Conservation (phyloP, 441 rosid species). For the Euphorbia celastroides region DNA sequence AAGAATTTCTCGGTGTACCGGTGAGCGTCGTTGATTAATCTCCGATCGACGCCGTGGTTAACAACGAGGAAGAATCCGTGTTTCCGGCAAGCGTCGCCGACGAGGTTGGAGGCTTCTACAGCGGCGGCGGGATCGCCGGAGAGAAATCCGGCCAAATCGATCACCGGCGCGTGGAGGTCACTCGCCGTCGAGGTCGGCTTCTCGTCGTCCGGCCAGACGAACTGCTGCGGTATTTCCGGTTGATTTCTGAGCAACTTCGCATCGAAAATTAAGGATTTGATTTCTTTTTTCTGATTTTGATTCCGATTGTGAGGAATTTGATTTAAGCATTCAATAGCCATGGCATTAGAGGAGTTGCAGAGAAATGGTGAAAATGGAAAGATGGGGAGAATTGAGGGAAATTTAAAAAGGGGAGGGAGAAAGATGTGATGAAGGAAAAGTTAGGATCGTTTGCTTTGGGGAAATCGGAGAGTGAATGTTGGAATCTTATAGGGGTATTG, state of each 20-base stretch:
- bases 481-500: conserved; percentile 42
- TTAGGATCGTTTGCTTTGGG: conserved; percentile 41
- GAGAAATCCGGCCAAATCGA: conserved; percentile 61
- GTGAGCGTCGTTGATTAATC: conserved; percentile 63
- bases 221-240: conserved; percentile 57
- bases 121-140: conserved; percentile 47
- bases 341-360: conserved; percentile 31
- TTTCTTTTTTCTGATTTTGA: conserved; percentile 13
- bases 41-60: conserved; percentile 68
- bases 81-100: conserved; percentile 66
- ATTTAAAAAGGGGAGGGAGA: conserved; percentile 7
- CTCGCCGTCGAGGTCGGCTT: conserved; percentile 48
- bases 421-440: conserved; percentile 37
- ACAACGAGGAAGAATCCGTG: conserved; percentile 91
- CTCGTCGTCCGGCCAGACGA: conserved; percentile 89
- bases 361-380: not conserved
- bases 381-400: not conserved
- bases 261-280: conserved; percentile 48
- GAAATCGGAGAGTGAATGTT: conserved; percentile 35
- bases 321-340: conserved; percentile 46
- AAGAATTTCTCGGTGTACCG: conserved; percentile 58
- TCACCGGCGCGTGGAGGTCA: conserved; percentile 63
- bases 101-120: conserved; percentile 48
- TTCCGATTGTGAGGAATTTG: conserved; percentile 16
- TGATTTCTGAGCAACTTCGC: conserved; percentile 53